Evolutionary conservation across 148 eudicot genomes (phyloP).

Genomic region (Pharnaceum exiguum): DNA sequence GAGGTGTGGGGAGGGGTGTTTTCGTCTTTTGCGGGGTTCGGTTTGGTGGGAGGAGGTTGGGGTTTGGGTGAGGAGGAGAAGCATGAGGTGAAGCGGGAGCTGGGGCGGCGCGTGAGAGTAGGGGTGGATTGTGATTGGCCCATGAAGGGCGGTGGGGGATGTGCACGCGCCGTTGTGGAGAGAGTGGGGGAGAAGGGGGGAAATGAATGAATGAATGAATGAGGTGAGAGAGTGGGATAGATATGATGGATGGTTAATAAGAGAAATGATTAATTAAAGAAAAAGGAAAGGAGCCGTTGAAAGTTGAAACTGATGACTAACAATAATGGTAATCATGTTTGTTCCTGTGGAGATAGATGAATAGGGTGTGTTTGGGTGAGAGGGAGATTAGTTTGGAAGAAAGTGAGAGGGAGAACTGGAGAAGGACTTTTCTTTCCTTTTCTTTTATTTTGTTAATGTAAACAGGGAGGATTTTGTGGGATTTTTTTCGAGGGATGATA

Average conservation of each 20-base stretch:
- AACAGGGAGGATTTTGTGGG: too few relatives aligned
- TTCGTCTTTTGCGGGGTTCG: neutral
- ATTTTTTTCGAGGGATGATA: too few relatives aligned
- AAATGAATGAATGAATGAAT: neutral
- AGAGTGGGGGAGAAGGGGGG: neutral
- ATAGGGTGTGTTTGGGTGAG: too few relatives aligned
- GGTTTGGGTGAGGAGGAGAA: neutral
- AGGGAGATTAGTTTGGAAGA: too few relatives aligned
- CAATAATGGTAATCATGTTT: neutral
- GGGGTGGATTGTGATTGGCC: conserved; percentile 30
- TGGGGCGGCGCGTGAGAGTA: conserved; percentile 16
- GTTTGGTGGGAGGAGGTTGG: neutral
- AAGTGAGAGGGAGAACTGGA: too few relatives aligned
- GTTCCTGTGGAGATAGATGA: too few relatives aligned
- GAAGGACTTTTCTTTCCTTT: too few relatives aligned
- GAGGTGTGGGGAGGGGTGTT: neutral
- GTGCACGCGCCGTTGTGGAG: conserved; percentile 20
- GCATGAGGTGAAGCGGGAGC: conserved; percentile 9
- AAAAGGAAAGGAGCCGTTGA: conserved; percentile 12
- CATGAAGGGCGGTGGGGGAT: conserved; percentile 13
- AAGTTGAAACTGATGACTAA: too few relatives aligned
- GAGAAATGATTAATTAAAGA: neutral
- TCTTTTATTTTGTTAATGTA: too few relatives aligned
- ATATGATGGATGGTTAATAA: too few relatives aligned
- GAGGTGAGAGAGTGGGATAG: neutral